Evolutionary conservation across 257 asterid genomes (phyloP).

Genomic region (Leonotis leonurus): DNA sequence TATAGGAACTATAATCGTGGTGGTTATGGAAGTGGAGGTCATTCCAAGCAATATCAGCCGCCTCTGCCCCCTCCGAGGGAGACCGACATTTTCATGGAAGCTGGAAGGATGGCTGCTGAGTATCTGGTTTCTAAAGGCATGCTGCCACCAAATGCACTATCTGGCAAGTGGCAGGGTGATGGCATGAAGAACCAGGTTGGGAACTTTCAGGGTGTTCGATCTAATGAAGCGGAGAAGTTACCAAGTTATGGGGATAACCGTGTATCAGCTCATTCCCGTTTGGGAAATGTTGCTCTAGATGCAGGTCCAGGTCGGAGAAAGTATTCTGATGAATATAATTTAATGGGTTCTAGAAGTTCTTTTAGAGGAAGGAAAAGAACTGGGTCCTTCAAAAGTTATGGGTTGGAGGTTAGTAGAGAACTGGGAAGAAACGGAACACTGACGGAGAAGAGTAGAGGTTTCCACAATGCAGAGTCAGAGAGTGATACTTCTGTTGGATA

Average conservation of each 20-base stretch:
- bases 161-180: slow-evolving; percentile 62
- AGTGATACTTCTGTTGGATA: slow-evolving; percentile 33
- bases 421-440: slow-evolving; percentile 48
- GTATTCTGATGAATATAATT: slow-evolving; percentile 47
- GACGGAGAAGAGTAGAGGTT: slow-evolving; percentile 44
- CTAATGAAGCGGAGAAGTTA: slow-evolving; percentile 32
- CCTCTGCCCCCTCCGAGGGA: slow-evolving; percentile 40
- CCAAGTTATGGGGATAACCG: slow-evolving; percentile 38
- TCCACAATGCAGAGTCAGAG: slow-evolving; percentile 30
- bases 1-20: slow-evolving; percentile 54
- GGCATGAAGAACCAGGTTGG: slow-evolving; percentile 40
- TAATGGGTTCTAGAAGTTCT: slow-evolving; percentile 37
- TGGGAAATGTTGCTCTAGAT: slow-evolving; percentile 43
- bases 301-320: slow-evolving; percentile 48
- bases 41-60: slow-evolving; percentile 47
- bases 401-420: slow-evolving; percentile 47
- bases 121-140: slow-evolving; percentile 72
- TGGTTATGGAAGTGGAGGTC: slow-evolving; percentile 72
- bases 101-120: slow-evolving; percentile 89
- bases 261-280: slow-evolving; percentile 51
- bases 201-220: slow-evolving; percentile 33
- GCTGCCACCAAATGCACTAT: slow-evolving; percentile 60
- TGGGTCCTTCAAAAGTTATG: slow-evolving; percentile 46
- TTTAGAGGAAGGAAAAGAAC: slow-evolving; percentile 59
- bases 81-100: slow-evolving; percentile 68